Conservation (phyloP, 2,329 filamentous ascomycete species). For the Sphaerulina vaccinii region DNA sequence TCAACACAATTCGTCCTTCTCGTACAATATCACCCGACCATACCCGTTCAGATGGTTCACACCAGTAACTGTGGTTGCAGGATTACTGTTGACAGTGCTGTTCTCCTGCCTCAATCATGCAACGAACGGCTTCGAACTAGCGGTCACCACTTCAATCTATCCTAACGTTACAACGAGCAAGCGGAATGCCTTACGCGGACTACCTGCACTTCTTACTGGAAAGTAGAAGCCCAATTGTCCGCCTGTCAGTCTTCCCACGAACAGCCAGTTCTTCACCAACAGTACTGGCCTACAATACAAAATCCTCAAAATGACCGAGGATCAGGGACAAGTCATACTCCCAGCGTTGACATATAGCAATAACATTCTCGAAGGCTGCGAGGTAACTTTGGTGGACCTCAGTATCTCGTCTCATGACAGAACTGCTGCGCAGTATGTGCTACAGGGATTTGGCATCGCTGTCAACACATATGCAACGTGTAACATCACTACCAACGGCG, state of each 20-base stretch:
- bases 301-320: neutral
- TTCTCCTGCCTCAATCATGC: neutral
- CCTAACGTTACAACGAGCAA: constrained; percentile 17
- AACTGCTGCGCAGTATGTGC: constrained; percentile 12
- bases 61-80: neutral
- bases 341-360: constrained; percentile 20
- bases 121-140: constrained; percentile 16
- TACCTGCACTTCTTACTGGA: constrained; percentile 16
- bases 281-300: constrained; percentile 22
- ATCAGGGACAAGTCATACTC: neutral
- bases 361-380: constrained; percentile 20
- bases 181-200: constrained; percentile 1
- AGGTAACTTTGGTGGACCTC: constrained; percentile 14
- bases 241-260: constrained; percentile 9
- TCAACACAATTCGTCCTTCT: neutral
- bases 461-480: constrained; percentile 17
- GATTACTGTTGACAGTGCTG: neutral
- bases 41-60: neutral
- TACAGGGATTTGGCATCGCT: constrained; percentile 10
- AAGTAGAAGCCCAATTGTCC: constrained; percentile 21
- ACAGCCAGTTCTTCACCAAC: constrained; percentile 21
- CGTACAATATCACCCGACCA: neutral
- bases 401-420: constrained; percentile 12
- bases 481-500: neutral
- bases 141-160: constrained; percentile 6